Evolutionary conservation across 78 protist genomes (phyloP).

Genomic region (Protostelium mycophagum): DNA sequence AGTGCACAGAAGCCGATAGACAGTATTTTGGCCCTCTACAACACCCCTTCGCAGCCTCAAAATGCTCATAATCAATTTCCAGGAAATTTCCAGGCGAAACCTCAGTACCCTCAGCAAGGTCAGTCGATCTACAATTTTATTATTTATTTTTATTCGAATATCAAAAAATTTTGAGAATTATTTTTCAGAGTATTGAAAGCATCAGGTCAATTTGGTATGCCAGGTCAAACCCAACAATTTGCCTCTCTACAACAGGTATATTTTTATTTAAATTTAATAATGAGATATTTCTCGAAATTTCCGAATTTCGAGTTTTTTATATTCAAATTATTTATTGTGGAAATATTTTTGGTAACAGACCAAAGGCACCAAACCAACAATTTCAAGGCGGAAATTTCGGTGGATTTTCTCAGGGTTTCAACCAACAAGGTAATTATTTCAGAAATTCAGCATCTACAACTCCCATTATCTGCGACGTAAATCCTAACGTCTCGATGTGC

Average conservation of each 20-base stretch:
- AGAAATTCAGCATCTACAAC: neutral
- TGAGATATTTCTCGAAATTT: neutral
- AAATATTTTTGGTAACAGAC: neutral
- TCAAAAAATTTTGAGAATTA: no score
- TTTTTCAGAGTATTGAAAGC: no score
- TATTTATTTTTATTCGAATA: no score
- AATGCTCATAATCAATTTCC: neutral
- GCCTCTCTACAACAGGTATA: no score
- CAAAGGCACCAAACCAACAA: neutral
- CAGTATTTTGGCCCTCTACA: neutral
- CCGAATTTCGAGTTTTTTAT: neutral
- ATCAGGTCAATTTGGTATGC: neutral
- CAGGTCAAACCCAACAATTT: no score
- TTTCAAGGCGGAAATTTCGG: neutral
- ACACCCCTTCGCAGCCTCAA: neutral
- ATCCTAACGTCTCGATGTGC: neutral
- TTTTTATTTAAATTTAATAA: no score
- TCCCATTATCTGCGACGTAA: neutral
- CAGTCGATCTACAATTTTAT: neutral
- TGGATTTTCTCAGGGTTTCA: neutral
- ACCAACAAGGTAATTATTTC: neutral
- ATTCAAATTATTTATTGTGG: neutral
- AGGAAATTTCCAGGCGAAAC: neutral
- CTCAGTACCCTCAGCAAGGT: neutral
- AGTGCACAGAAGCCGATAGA: neutral